Percentiles rank a stretch among this genome's conserved stretches.
These are phyloP conservation scores for Phanerochaete sordida DNA, from an alignment of 768 basidiomycete genomes.

Conservation along the genomic window DNA sequence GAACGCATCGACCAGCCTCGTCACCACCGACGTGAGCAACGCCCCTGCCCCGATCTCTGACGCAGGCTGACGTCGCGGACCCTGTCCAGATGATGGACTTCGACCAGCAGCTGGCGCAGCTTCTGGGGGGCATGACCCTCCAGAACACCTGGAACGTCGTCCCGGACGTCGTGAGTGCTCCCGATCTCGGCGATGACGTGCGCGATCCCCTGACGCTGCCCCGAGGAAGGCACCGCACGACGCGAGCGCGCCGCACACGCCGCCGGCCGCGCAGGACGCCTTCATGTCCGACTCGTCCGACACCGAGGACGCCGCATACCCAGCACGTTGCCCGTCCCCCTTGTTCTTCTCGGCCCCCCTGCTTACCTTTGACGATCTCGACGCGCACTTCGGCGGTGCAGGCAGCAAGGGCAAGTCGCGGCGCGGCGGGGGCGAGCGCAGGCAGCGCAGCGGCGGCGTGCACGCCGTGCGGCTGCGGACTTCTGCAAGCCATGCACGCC, in stretches of 20 bases:
- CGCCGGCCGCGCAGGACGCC: slow-evolving; percentile 14
- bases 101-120: slow-evolving; percentile 21
- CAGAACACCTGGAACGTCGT: slow-evolving; percentile 14
- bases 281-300: slow-evolving; percentile 25
- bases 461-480: slow-evolving; percentile 28
- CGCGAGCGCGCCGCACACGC: background rate
- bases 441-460: slow-evolving; percentile 11
- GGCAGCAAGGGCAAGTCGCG: slow-evolving; percentile 10
- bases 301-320: slow-evolving; percentile 24
- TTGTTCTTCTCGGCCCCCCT: slow-evolving; percentile 8
- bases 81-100: slow-evolving; percentile 20
- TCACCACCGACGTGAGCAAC: slow-evolving; percentile 11
- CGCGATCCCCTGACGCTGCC: background rate
- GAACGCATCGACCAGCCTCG: slow-evolving; percentile 10
- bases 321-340: slow-evolving; percentile 17
- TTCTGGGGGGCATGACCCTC: slow-evolving; percentile 21
- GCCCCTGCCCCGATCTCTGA: background rate
- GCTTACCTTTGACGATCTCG: slow-evolving; percentile 13
- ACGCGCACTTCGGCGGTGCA: slow-evolving; percentile 2
- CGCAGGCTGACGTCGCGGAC: background rate
- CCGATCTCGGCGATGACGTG: slow-evolving; percentile 4
- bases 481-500: slow-evolving; percentile 26
- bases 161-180: slow-evolving; percentile 18
- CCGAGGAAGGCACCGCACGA: slow-evolving; percentile 25
- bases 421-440: slow-evolving; percentile 1